These are phyloP conservation scores for Claviceps sp. DNA, from an alignment of 2,329 filamentous ascomycete species.

Conservation along the genomic window DNA sequence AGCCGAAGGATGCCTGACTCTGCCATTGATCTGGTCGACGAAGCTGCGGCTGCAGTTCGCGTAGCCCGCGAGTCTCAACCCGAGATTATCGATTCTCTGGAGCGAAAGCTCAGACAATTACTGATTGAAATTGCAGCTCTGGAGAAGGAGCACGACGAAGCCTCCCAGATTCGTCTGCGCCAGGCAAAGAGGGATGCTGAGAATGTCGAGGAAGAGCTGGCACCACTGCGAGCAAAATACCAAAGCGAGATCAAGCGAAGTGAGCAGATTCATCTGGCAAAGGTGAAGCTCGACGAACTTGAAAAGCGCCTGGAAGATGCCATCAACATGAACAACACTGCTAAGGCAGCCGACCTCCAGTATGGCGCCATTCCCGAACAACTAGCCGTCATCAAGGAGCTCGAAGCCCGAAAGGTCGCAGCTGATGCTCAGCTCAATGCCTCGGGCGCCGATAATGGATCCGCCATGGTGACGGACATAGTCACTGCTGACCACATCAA, in stretches of 20 bases:
- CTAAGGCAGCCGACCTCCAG: slow-evolving; percentile 82
- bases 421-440: slow-evolving; percentile 60
- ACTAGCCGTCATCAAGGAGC: slow-evolving; percentile 60
- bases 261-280: slow-evolving; percentile 85
- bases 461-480: slow-evolving; percentile 76
- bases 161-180: slow-evolving; percentile 69
- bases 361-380: slow-evolving; percentile 97
- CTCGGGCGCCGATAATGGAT: slow-evolving; percentile 41
- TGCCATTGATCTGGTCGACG: slow-evolving; percentile 90
- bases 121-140: slow-evolving; percentile 96
- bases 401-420: slow-evolving; percentile 68
- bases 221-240: slow-evolving; percentile 88
- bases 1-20: slow-evolving; percentile 85
- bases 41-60: slow-evolving; percentile 89
- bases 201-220: slow-evolving; percentile 86
- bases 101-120: slow-evolving; percentile 78
- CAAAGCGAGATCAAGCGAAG: slow-evolving; percentile 83
- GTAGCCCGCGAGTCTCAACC: slow-evolving; percentile 94
- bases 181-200: slow-evolving; percentile 81
- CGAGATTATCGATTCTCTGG: slow-evolving; percentile 87
- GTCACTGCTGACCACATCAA: slow-evolving; percentile 98
- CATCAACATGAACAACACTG: slow-evolving; percentile 72
- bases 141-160: slow-evolving; percentile 86
- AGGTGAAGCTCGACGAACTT: slow-evolving; percentile 84
- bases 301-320: slow-evolving; percentile 89